Evolutionary conservation across 2,329 filamentous ascomycete genomes (phyloP).

Genomic region (Arthroderma sp.): DNA sequence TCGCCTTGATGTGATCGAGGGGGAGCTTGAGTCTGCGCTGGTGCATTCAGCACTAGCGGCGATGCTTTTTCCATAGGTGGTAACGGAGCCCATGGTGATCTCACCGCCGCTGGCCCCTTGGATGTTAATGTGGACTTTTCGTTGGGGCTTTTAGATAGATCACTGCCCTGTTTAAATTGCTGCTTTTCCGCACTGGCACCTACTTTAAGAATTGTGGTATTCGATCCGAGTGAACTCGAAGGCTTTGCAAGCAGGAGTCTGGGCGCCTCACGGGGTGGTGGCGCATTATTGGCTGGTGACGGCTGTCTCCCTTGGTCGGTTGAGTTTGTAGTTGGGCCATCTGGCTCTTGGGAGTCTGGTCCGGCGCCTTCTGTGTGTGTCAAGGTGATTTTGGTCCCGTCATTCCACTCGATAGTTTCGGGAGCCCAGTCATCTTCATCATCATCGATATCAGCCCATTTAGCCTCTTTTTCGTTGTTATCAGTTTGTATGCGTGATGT

Average conservation of each 20-base stretch:
- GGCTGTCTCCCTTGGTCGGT: slow-evolving; percentile 14
- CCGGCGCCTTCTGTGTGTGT: slow-evolving; percentile 32
- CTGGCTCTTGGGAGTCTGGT: slow-evolving; percentile 15
- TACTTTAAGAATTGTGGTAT: slow-evolving; percentile 39
- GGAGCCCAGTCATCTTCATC: slow-evolving; percentile 59
- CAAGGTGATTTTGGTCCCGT: slow-evolving; percentile 53
- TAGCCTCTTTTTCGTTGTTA: slow-evolving; percentile 49
- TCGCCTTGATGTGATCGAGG: slow-evolving; percentile 46
- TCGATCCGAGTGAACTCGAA: slow-evolving; percentile 37
- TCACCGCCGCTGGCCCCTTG: slow-evolving; percentile 52
- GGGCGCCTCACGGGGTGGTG: slow-evolving; percentile 16
- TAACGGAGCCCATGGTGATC: slow-evolving; percentile 82
- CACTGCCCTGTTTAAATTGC: slow-evolving; percentile 33
- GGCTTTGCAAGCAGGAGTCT: slow-evolving; percentile 26
- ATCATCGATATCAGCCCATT: slow-evolving; percentile 59
- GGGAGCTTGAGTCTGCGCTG: slow-evolving; percentile 31
- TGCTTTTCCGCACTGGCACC: slow-evolving; percentile 35
- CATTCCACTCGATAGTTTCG: slow-evolving; percentile 57
- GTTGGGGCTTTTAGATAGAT: slow-evolving; percentile 39
- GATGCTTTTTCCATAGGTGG: slow-evolving; percentile 75
- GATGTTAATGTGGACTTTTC: slow-evolving; percentile 42
- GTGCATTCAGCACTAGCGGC: slow-evolving; percentile 51
- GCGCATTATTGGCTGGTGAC: slow-evolving; percentile 12
- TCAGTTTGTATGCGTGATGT: slow-evolving; percentile 53
- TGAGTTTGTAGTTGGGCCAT: slow-evolving; percentile 11